Evolutionary conservation across 2,329 filamentous ascomycete genomes (phyloP), one percentile per base, ranked within the genome.

Genomic region (Penicillium thymicola): DNA sequence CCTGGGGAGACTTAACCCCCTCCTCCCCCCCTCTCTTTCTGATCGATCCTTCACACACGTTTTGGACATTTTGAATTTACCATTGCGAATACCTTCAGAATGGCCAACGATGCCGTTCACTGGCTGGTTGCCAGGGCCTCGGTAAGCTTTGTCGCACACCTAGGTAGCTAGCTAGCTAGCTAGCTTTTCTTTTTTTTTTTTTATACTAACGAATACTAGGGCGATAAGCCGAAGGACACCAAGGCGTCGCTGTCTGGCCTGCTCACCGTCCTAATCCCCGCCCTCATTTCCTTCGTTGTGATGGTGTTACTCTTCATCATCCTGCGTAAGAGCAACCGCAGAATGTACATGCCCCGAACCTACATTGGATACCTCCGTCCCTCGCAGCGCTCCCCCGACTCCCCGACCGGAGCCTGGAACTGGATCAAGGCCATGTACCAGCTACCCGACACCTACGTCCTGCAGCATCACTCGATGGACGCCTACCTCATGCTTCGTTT

Each of bases 381-480:
- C 37, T 69, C 74, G 65, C 79, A 85, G 59, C 83, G 86, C 34
- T 83, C 82, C 13, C 85, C 85, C 23, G 69, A 77, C 2, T 78
- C 88, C 0, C 84, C 87, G 3, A 78, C 71, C 27, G 87, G 88
- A 52, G 71, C 85, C 44, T 77, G 89, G 65, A 84, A 88, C 64
- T 92, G 89, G 89, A 73, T 91, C 56, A 75, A 75, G 10, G 78
- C 82, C 13, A 89, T 90, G 75, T 88, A 84, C 77, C 82, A 82
- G 65, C 73, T 86, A 21, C 79, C 82, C 4, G 92, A 97, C 71
- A 86, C 86, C 40, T 91, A 90, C 68, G 85, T 92, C 27, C 84
- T 97, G 23, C 90, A 94, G 68, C 91, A 96, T 77, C 90, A 93
- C 71, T 95, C 92, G 0, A 84, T 99, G 60, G 93, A 99, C 72